Evolutionary conservation across 2,329 filamentous ascomycete genomes (phyloP), one percentile per base, ranked within the genome.

Genomic region (Magnaporthiopsis rhizophila): DNA sequence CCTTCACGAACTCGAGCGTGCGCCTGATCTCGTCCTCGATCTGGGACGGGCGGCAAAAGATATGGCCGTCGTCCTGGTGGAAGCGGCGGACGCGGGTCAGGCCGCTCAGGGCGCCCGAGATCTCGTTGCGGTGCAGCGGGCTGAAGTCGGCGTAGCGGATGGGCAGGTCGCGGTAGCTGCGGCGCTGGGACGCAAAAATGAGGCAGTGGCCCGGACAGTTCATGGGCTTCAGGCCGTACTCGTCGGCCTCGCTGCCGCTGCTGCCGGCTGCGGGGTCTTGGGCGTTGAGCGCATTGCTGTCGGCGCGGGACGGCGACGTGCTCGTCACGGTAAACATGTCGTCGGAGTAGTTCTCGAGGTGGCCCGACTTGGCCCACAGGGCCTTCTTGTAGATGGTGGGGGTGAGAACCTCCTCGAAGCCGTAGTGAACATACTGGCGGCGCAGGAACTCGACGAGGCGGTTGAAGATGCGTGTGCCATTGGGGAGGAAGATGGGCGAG

Each of bases 191-290:
- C 62, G 84, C 86, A 76, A 97, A 97, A 72, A 97, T 89, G 69
- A 95, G 80, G 77, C 91, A 96, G 78, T 98, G 94, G 34, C 92
- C 92, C 4, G 95, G 95, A 78, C 95, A 99, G 80, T 98, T 98
- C 95, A 96, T 96, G 18, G 92, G 92, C 75, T 96, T 96, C 69
- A 96, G 78, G 24, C 90, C 91, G 75, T 91, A 96, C 67, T 90
- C 89, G 68, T 88, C 86, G 66, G 85, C 82, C 67, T 89, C 86
- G 78, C 78, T 28, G 72, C 28, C 63, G 50, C 53, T 26, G 73
- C 72, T 0, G 70, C 65, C 59, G 3, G 32, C 34, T 24, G 38
- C 2, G 26, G 30, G 26, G 34, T 26, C 9, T 68, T 69, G 58
- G 66, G 57, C 66, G 71, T n/a, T 13, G 26, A 28, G 21, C 13